phyloP scores from a whole-genome alignment of 352 stramenopile genomes.

The Pythium pyrilobum region DNA sequence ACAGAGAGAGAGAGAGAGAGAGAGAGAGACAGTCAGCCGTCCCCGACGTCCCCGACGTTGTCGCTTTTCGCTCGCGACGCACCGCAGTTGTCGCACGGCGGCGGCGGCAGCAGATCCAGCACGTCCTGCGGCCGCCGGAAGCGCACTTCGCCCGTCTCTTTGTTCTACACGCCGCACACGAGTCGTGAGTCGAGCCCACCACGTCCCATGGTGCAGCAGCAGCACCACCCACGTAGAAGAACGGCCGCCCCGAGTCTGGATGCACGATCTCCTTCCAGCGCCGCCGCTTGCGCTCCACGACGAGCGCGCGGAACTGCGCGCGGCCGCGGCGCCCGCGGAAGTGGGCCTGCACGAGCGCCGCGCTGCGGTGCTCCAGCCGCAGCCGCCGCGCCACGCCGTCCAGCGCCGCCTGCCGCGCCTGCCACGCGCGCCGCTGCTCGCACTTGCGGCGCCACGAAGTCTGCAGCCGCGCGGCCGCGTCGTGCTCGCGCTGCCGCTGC shows the following conservation, averaged over 20 bases:
- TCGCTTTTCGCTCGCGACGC: not conserved
- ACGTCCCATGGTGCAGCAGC: no score
- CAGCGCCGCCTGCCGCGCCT: slow-evolving; percentile 26
- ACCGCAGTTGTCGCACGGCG: slow-evolving; percentile 89
- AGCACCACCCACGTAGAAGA: slow-evolving; percentile 92
- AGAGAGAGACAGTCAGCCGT: not conserved
- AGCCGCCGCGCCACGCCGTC: slow-evolving; percentile 40
- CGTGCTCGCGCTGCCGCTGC: slow-evolving; percentile 25
- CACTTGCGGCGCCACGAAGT: slow-evolving; percentile 39
- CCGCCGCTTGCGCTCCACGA: slow-evolving; percentile 58
- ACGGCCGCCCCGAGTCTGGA: slow-evolving; percentile 58
- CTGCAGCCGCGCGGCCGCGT: slow-evolving; percentile 40
- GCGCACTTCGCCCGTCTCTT: slow-evolving; percentile 89
- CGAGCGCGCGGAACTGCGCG: slow-evolving; percentile 41
- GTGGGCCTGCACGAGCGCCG: slow-evolving; percentile 69
- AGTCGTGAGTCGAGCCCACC: not conserved
- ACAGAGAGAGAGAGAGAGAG: not conserved
- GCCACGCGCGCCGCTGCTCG: slow-evolving; percentile 23
- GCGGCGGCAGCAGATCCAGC: slow-evolving; percentile 86
- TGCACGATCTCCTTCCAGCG: slow-evolving; percentile 91
- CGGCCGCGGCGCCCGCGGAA: slow-evolving; percentile 71
- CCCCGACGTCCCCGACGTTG: not conserved
- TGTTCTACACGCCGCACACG: slow-evolving; percentile 52
- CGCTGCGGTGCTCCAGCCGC: slow-evolving; percentile 57
- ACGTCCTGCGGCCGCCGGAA: slow-evolving; percentile 89